Conservation (phyloP, 2,329 filamentous ascomycete species). For the Phoma herbarum region DNA sequence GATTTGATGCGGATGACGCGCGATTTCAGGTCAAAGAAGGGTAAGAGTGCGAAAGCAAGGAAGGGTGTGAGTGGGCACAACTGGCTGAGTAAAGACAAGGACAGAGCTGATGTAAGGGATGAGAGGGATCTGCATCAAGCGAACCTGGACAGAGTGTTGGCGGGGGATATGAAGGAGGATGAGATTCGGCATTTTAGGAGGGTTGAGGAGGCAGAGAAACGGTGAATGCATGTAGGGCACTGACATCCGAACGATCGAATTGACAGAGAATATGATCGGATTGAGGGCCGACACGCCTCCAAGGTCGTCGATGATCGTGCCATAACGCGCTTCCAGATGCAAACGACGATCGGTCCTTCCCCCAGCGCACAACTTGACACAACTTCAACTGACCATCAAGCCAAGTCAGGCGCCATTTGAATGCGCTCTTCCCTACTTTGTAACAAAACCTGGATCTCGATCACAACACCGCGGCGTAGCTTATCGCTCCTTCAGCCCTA, state of each 20-base stretch:
- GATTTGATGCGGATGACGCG: slow-evolving; percentile 30
- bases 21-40: slow-evolving; percentile 20
- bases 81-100: slow-evolving; percentile 41
- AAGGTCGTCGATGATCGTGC: neutral
- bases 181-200: slow-evolving; percentile 22
- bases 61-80: slow-evolving; percentile 11
- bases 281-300: neutral
- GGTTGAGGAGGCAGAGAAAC: slow-evolving; percentile 10
- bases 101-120: slow-evolving; percentile 29
- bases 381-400: neutral
- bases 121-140: slow-evolving; percentile 22
- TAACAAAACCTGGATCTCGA: neutral
- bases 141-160: slow-evolving; percentile 25
- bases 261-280: neutral
- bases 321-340: neutral
- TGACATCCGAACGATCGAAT: neutral
- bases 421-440: neutral
- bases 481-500: slow-evolving; percentile 3
- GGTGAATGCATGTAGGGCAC: neutral
- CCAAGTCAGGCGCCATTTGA: neutral
- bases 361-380: neutral
- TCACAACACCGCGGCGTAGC: neutral
- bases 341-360: neutral
- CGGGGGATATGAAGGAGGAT: slow-evolving; percentile 26
- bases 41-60: neutral